Conservation (phyloP, 305 asterid genomes). For the Solanum hybrid region DNA sequence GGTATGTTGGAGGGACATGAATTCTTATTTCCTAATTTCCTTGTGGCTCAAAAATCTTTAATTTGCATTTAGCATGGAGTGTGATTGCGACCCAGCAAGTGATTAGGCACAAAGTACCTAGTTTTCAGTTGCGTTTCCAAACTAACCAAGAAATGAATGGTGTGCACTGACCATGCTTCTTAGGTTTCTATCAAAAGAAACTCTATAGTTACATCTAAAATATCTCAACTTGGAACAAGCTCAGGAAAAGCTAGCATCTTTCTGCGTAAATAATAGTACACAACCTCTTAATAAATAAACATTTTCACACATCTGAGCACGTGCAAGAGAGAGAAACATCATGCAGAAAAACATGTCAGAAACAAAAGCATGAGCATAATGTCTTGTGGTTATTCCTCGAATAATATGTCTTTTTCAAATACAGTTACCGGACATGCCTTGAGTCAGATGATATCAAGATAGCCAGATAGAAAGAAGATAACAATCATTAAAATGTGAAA, state of each 20-base stretch:
- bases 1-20: neutral
- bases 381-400: neutral
- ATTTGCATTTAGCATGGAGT: neutral
- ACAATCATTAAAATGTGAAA: slow-evolving; percentile 4
- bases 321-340: neutral
- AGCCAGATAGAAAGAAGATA: neutral
- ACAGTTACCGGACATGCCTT: neutral
- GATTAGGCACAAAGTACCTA: neutral
- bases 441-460: neutral
- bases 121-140: neutral
- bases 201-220: neutral
- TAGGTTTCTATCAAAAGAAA: neutral
- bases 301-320: neutral
- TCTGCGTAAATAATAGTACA: neutral
- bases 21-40: neutral
- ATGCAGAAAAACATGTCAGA: neutral
- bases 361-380: neutral
- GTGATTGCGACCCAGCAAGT: neutral
- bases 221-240: neutral
- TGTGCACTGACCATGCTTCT: neutral
- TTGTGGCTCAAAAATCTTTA: neutral
- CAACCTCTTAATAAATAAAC: neutral
- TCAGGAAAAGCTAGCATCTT: neutral
- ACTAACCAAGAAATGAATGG: neutral
- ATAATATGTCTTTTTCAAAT: neutral